These are phyloP conservation scores for Ceriops tagal DNA, from an alignment of 345 rosid genomes.

Conservation along the genomic window DNA sequence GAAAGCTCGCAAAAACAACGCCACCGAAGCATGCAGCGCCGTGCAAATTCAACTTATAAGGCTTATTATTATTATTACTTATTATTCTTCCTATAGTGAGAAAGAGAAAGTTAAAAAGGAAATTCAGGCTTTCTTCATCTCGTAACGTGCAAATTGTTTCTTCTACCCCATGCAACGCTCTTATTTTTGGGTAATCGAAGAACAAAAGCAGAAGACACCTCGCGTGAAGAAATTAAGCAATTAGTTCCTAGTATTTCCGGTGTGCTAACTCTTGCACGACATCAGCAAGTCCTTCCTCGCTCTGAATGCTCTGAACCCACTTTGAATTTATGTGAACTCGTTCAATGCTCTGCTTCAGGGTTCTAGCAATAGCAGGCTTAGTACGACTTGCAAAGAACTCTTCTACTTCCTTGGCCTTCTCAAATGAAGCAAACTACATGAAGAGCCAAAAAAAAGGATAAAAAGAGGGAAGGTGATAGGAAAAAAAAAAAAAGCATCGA, in stretches of 20 bases:
- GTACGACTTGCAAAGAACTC: constrained; percentile 69
- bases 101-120: too few relatives aligned
- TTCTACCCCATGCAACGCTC: background rate
- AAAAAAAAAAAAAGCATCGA: background rate
- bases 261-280: constrained; percentile 47
- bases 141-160: background rate
- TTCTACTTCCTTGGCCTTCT: constrained; percentile 72
- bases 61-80: too few relatives aligned
- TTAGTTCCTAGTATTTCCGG: constrained; percentile 28
- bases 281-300: constrained; percentile 46
- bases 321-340: constrained; percentile 63
- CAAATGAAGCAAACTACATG: constrained; percentile 79
- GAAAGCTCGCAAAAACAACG: too few relatives aligned
- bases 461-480: constrained; percentile 1
- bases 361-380: constrained; percentile 61
- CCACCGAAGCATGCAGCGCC: too few relatives aligned
- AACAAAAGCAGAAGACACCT: background rate
- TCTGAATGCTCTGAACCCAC: constrained; percentile 70
- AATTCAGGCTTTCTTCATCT: too few relatives aligned
- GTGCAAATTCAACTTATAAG: too few relatives aligned
- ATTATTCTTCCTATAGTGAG: too few relatives aligned
- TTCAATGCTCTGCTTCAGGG: constrained; percentile 92
- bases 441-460: background rate
- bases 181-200: background rate
- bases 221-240: background rate